Base-by-base conservation (phyloP, 495 filamentous ascomycete genomes). In the Cairneyella variabilis region DNA sequence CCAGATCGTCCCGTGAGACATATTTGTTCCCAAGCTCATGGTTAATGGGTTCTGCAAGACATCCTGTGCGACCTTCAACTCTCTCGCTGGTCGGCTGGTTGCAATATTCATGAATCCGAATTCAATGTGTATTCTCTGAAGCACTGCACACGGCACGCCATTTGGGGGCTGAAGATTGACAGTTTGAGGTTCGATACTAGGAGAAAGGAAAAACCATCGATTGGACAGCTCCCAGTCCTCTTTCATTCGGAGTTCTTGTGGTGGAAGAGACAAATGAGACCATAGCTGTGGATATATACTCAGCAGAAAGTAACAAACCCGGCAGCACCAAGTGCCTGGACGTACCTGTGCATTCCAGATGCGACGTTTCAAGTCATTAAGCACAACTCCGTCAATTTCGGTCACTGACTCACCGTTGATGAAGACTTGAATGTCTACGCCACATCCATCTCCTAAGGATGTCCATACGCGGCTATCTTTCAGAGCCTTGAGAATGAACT, bases 261-360 rank as follows among this genome's bases (percentile, higher is more conserved):
- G 60, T 39, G 16, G 25, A 23, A 63, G 28, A 28, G 50, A 57
- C 8, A 63, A 43, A 9, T 43, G 45, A 40, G 45, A 26, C 60
- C 60, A 63, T 37, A 63, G 30, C 60, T 63, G 43, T n/a, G 17
- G 7, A 38, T n/a, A 22, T 7, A 36, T 26, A 30, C 51, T 63
- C 34, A 60, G 48, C 26, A 48, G 27, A 47, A 20, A 21, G 16
- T 9, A 36, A 10, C 9, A 9, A 27, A 18, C 10, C 37, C 37
- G 8, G 30, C 30, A 8, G 8, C 30, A 8, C 30, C 20, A 11
- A 43, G 26, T 26, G 27, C 11, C 3, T 12, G 12, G 0, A 47
- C 56, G 30, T 55, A 63, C 60, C 20, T 54, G 18, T 11, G 46
- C 50, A 55, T 60, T 48, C 26, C 53, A 49, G 41, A 63, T 27